Base-by-base conservation (phyloP, 805 yeast genomes). In the Helenozyma rhizophorensis region DNA sequence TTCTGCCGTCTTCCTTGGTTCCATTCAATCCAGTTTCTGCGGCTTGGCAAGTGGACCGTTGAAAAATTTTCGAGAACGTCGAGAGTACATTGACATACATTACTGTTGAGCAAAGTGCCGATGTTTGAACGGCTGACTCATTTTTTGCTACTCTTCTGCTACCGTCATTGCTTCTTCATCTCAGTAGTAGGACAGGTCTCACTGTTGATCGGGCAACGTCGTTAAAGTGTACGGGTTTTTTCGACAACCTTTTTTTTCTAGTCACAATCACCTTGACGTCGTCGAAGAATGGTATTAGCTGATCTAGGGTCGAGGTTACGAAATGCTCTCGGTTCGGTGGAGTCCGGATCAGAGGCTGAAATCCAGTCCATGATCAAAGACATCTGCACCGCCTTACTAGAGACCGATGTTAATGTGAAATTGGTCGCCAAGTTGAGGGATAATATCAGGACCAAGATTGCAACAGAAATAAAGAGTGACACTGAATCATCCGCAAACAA, bases 401-500 rank as follows among this genome's bases (percentile, higher is more conserved):
- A 89, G 59, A 74, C 93, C n/a, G 98, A 90, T 60, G 97, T 90
- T 15, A 93, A 93, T 53, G 80, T 93, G 54, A 77, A 75, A 47
- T 69, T 90, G 29, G 98, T 90, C 18, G 78, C 85, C 23, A 72
- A 72, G 42, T 64, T 90, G 40, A 74, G 96, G 53, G 82, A 76
- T 45, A 79, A 82, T 47, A 63, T 67, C 32, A 51, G 54, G 32
- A 27, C 45, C 9, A 58, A 61, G 37, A 74, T 90, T 46, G 78
- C 77, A 50, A 52, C 64, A 25, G 75, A 72, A 24, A 68, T 86
- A 30, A 70, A 74, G 34, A 63, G 64, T 18, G 68, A 68, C 16
- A 17, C 39, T 9, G 67, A 68, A 23, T 71, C 74, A 10, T 74
- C 75, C n/a, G 66, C 70, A 25, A 67, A 75, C 23, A 87, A 86